phyloP scores from a whole-genome alignment of 441 rosid genomes.

The Populus hybrid region DNA sequence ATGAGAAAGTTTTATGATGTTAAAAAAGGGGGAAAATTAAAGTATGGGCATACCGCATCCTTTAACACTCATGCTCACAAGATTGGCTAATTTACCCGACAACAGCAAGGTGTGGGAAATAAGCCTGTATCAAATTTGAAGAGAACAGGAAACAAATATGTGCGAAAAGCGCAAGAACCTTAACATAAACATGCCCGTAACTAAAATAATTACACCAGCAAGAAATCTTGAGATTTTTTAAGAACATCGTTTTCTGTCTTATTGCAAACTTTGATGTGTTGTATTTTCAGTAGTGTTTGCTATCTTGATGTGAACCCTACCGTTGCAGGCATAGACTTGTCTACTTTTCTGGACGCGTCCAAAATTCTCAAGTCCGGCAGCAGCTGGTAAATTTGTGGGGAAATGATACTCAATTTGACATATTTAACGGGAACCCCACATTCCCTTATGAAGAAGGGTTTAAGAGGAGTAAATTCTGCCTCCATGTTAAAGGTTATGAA shows the following conservation, averaged over 20 bases:
- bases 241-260: not conserved
- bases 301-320: not conserved
- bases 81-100: not conserved
- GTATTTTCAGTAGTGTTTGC: not conserved
- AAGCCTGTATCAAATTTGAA: not conserved
- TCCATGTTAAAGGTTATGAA: slow-evolving; percentile 46
- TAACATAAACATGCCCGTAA: not conserved
- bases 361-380: slow-evolving; percentile 34
- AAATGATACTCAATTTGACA: slow-evolving; percentile 31
- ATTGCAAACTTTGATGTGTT: not conserved
- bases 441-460: slow-evolving; percentile 39
- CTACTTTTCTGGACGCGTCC: slow-evolving; percentile 36
- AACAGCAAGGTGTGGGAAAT: not conserved
- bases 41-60: not conserved
- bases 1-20: not conserved
- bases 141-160: not conserved
- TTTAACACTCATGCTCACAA: not conserved
- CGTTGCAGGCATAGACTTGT: slow-evolving; percentile 37
- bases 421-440: slow-evolving; percentile 22
- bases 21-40: not conserved
- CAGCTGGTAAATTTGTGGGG: slow-evolving; percentile 31
- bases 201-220: not conserved
- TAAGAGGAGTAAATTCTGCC: slow-evolving; percentile 39
- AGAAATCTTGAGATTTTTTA: not conserved
- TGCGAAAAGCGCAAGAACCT: not conserved